Percentiles rank a stretch among this genome's conserved stretches.
These are phyloP conservation scores for Ramaria rubella DNA, from an alignment of 768 basidiomycete species.

Conservation along the genomic window DNA sequence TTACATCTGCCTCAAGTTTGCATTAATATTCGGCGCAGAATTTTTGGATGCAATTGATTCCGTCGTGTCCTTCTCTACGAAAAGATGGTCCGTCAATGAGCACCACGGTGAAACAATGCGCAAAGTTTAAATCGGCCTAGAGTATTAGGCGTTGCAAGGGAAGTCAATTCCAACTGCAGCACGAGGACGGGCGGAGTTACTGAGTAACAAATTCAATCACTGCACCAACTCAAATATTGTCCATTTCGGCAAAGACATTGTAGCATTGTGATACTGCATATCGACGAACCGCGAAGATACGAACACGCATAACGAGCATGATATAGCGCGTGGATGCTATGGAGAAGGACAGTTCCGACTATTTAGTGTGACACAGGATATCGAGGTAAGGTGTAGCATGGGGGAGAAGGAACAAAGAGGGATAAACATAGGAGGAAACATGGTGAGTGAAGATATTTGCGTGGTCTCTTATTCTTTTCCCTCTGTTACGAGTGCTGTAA, in stretches of 20 bases:
- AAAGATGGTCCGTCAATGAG: background rate
- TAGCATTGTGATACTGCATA: background rate
- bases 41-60: background rate
- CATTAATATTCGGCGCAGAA: background rate
- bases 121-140: background rate
- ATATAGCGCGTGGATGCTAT: background rate
- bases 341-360: background rate
- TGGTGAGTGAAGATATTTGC: background rate
- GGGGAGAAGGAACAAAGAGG: background rate
- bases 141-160: background rate
- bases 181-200: background rate
- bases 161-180: background rate
- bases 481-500: slow-evolving; percentile 37
- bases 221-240: background rate
- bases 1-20: background rate
- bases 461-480: background rate
- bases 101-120: background rate
- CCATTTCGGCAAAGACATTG: background rate
- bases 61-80: background rate
- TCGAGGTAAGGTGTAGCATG: background rate
- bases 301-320: background rate
- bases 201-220: background rate
- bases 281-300: background rate
- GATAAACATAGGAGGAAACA: background rate
- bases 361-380: background rate